These are phyloP conservation scores for Globisporangium ultimum DNA, from an alignment of 352 stramenopile genomes.

Conservation along the genomic window DNA sequence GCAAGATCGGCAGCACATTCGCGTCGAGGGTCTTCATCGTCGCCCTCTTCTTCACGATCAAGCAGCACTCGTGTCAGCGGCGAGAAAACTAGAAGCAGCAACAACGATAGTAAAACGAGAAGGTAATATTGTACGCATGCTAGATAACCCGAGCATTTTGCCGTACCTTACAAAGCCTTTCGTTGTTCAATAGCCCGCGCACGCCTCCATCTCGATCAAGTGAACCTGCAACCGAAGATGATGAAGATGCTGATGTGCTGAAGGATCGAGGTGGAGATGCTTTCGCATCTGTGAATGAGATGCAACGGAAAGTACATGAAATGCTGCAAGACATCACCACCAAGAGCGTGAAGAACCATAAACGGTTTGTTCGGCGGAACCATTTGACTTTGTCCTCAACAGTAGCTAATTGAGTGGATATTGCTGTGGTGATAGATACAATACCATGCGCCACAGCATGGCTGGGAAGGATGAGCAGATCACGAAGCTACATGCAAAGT, in stretches of 20 bases:
- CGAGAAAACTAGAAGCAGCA: constrained; percentile 6
- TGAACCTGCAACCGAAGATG: constrained; percentile 36
- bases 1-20: background rate
- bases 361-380: constrained; percentile 20
- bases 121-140: background rate
- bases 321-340: constrained; percentile 38
- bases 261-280: background rate
- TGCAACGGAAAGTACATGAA: constrained; percentile 26
- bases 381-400: background rate
- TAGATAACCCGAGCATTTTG: background rate
- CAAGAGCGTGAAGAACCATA: constrained; percentile 38
- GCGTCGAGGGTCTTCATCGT: background rate
- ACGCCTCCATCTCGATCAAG: constrained; percentile 17
- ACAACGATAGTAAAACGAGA: constrained; percentile 13
- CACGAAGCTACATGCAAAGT: constrained; percentile 13
- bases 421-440: constrained; percentile 19
- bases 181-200: constrained; percentile 14
- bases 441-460: constrained; percentile 24
- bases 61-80: constrained; percentile 1
- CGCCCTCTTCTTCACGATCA: constrained; percentile 3
- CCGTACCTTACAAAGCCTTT: background rate
- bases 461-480: constrained; percentile 22
- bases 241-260: background rate
- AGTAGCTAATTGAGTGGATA: too few species aligned
- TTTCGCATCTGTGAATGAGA: constrained; percentile 12